A percentile compares a stretch with the other conserved stretches of the same genome.
These are phyloP conservation scores for Xanthoceras sorbifolium DNA, from an alignment of 345 rosid species.

Conservation along the genomic window DNA sequence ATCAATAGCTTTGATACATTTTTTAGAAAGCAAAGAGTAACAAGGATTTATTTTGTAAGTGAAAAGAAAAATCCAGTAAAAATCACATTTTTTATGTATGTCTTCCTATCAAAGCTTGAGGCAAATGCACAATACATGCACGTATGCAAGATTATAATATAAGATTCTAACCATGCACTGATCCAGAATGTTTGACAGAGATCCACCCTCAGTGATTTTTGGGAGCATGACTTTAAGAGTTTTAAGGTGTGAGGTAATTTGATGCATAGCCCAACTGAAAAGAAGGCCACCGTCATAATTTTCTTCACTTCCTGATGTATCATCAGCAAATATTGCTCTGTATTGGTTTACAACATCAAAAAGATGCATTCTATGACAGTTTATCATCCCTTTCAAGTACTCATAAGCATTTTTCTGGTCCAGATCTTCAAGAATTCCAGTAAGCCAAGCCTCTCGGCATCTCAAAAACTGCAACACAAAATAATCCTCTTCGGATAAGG, in stretches of 20 bases:
- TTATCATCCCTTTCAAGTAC: conserved; percentile 88
- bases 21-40: not conserved
- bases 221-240: conserved; percentile 93
- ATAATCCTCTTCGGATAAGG: conserved; percentile 25
- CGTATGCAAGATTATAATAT: conserved; percentile 5
- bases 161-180: conserved; percentile 47
- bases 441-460: conserved; percentile 98
- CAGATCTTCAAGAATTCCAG: conserved; percentile 93
- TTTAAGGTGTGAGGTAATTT: conserved; percentile 91
- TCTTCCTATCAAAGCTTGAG: conserved; percentile 13
- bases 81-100: not conserved
- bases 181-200: conserved; percentile 90
- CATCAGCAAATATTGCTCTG: conserved; percentile 95
- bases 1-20: too few species aligned
- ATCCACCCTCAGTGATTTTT: conserved; percentile 93
- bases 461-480: conserved; percentile 75
- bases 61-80: conserved; percentile 4
- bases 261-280: conserved; percentile 99
- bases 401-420: conserved; percentile 90
- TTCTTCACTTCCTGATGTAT: conserved; percentile 95
- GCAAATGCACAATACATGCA: conserved; percentile 3
- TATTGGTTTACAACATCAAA: conserved; percentile 97
- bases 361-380: conserved; percentile 84
- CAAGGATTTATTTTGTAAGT: not conserved
- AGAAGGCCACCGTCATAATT: conserved; percentile 93